A percentile compares a stretch with the other conserved stretches of the same genome.
phyloP scores from a whole-genome alignment of 345 rosid genomes.

The Eucalyptus victrix region DNA sequence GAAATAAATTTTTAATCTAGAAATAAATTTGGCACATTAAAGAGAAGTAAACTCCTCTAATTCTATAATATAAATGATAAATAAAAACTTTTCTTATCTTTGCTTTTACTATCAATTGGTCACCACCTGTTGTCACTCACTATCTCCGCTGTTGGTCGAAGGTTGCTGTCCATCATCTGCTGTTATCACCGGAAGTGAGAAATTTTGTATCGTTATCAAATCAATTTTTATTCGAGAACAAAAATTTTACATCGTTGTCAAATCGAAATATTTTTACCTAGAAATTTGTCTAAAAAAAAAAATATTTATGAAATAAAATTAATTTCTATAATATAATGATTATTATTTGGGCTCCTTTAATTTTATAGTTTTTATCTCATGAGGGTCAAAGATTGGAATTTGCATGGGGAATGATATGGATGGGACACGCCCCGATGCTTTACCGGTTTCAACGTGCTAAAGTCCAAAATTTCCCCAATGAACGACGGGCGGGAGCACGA shows the following conservation, averaged over 20 bases:
- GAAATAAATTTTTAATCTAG: too few relatives aligned
- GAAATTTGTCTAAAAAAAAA: too few relatives aligned
- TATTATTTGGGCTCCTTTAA: not conserved
- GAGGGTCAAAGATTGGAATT: not conserved
- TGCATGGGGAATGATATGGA: not conserved
- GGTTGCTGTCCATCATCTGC: accelerated
- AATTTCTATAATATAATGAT: too few relatives aligned
- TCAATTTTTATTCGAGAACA: accelerated
- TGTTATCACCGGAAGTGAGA: accelerated
- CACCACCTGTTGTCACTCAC: accelerated
- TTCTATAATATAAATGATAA: too few relatives aligned
- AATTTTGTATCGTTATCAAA: accelerated
- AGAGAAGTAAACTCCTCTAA: too few relatives aligned
- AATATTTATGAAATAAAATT: too few relatives aligned
- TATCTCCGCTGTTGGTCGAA: accelerated
- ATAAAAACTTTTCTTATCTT: accelerated
- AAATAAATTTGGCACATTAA: accelerated
- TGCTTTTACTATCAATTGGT: accelerated
- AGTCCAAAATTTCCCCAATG: not conserved
- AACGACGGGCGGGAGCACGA: not conserved
- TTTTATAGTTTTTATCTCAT: not conserved
- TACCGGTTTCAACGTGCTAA: not conserved
- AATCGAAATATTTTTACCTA: accelerated
- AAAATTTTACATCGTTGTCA: too few relatives aligned
- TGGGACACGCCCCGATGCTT: not conserved